Percentiles rank a stretch among this genome's conserved stretches.
These are phyloP conservation scores for Pythium vanterpoolii DNA, from an alignment of 352 stramenopile species.

Conservation along the genomic window DNA sequence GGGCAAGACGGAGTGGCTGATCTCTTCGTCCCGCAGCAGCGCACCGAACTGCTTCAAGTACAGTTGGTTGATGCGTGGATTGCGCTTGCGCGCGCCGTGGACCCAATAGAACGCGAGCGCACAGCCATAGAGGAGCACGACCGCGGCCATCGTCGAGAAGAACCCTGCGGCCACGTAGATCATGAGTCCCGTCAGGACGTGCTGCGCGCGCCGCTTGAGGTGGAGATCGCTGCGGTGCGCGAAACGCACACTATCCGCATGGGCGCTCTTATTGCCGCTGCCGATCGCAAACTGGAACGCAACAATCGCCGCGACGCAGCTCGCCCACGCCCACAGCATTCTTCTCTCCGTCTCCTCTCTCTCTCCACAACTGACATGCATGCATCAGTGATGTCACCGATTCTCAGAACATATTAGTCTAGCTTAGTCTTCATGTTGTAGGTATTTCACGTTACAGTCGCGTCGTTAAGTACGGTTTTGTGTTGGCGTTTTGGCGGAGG, in stretches of 20 bases:
- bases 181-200: conserved; percentile 41
- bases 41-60: conserved; percentile 42
- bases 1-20: conserved; percentile 31
- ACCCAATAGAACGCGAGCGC: conserved; percentile 35
- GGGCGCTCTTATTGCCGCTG: background rate
- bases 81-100: conserved; percentile 31
- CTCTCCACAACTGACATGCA: background rate
- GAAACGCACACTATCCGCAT: background rate
- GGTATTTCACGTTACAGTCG: conserved; percentile 1
- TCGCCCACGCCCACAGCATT: conserved; percentile 15
- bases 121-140: conserved; percentile 32
- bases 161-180: conserved; percentile 36
- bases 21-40: conserved; percentile 48
- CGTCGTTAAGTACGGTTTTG: background rate
- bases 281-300: conserved; percentile 26
- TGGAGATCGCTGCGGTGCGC: conserved; percentile 39
- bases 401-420: background rate
- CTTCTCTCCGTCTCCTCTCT: background rate
- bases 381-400: too few relatives aligned
- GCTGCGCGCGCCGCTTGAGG: conserved; percentile 47
- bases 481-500: background rate
- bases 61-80: conserved; percentile 25
- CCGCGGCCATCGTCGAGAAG: conserved; percentile 22
- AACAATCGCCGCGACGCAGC: conserved; percentile 16
- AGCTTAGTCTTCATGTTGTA: background rate